Evolutionary conservation across 140 eudicot species (phyloP), one percentile per base, ranked within the genome.

Genomic region (Senecio squalidus): DNA sequence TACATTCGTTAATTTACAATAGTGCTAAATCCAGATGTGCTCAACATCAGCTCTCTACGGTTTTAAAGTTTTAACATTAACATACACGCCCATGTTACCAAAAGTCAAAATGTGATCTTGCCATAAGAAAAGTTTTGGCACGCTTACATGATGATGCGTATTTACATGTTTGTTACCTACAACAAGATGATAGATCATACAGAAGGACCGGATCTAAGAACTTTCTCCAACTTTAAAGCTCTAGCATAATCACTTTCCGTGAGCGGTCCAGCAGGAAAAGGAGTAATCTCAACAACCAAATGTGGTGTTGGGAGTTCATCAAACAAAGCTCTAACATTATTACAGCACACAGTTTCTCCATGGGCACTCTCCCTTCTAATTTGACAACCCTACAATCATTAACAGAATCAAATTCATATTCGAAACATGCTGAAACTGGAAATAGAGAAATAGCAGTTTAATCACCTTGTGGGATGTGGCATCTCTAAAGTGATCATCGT

Each of bases 291-390:
- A 13, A 89, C 92, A 51, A 74, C 74, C 62, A 89, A 47, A 77
- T 92, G 99, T 1, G 99, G 99, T 0, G 99, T 92, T 3, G 99
- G 96, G 31, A 92, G 95, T 67, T 92, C 99, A 46, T 92, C 99
- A 39, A 92, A 92, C 75, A 92, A 70, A 2, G 99, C 99, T 21
- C 96, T 58, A 9, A 92, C 99, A 31, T 92, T 92, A 80, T 92
- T 92, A 67, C 99, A 87, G 61, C 99, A 92, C n/a, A 92, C 99
- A 2, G 81, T 84, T 63, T 92, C 99, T 31, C 99, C 99, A 67
- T 92, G 99, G 66, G 99, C 99, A 59, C 72, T 92, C 69, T 92
- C 89, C 76, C 99, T 84, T 76, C 99, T 75, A 31, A 92, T 84
- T 64, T 92, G 99, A 72, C 99, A 92, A 67, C 99, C 98, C 99